Base-by-base conservation (phyloP, 345 rosid species). In the Fremontodendron californicum region DNA sequence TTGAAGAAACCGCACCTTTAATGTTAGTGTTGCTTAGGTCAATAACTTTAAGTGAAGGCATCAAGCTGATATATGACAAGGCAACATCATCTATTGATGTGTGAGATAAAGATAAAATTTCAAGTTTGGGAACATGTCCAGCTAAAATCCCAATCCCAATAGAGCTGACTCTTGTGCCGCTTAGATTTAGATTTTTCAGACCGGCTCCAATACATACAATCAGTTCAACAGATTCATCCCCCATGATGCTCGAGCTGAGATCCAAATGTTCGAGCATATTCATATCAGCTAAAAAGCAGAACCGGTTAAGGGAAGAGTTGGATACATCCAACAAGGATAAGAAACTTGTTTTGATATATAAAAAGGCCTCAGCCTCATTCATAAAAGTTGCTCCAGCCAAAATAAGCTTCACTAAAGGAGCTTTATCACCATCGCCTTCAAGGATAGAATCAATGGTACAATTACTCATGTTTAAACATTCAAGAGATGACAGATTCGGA, bases 401-500 rank as follows among this genome's bases (percentile, higher is more conserved):
- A 76, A 78, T 81, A 55, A 96, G 91, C 84, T 84, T 91, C 73
- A 67, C 40, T 67, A 96, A 84, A 77, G 83, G 85, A 83, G 92
- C 87, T 84, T 84, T 75, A 54, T 76, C 74, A 65, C 81, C 85
- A 52, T 75, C 78, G 13, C 68, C 78, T 71, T 77, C 67, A 78
- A 90, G 79, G 68, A 88, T 23, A 73, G 92, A 86, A 77, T 86
- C 75, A 81, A 95, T 79, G 63, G 81, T 78, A 69, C 98, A 95
- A 79, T 89, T 88, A 77, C 93, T 93, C 93, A 93, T 83, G 82
- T 90, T 93, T 77, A 95, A 86, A 87, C 84, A 88, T 84, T 88
- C 92, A 62, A 95, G 90, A 61, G 89, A 84, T 37, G 88, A 78
- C 74, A 92, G 74, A 71, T 83, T 85, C 49, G 96, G 97, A 81